phyloP scores from a whole-genome alignment of 2,329 filamentous ascomycete genomes.

The Zasmidium cellare region DNA sequence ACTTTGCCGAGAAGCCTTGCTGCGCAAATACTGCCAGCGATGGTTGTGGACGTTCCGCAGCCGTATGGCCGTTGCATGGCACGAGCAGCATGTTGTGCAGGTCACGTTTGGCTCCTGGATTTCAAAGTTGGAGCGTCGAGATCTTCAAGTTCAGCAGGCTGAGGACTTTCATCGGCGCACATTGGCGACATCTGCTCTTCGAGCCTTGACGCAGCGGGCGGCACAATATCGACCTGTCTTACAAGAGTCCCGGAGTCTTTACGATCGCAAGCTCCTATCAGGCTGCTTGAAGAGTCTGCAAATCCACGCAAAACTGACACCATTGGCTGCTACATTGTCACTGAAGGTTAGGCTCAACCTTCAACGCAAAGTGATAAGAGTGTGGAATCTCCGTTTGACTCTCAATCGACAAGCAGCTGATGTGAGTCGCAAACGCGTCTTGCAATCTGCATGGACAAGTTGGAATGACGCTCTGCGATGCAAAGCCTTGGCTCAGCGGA shows the following conservation, averaged over 20 bases:
- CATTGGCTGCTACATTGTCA: constrained; percentile 44
- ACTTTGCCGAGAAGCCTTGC: constrained; percentile 27
- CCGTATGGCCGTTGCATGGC: constrained; percentile 33
- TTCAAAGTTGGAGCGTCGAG: constrained; percentile 3
- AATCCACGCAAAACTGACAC: constrained; percentile 45
- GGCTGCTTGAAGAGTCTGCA: constrained; percentile 32
- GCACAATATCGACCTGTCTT: background rate
- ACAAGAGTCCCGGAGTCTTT: background rate
- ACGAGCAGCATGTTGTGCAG: constrained; percentile 29
- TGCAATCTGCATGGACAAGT: constrained; percentile 58
- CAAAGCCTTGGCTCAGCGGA: constrained; percentile 51
- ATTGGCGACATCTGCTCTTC: background rate
- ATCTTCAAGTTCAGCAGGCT: constrained; percentile 14
- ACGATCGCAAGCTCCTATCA: constrained; percentile 2
- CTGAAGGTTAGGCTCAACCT: constrained; percentile 47
- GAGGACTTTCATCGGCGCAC: constrained; percentile 1
- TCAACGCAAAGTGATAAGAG: constrained; percentile 46
- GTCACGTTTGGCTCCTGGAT: constrained; percentile 16
- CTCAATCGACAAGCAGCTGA: constrained; percentile 45
- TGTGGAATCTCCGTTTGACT: constrained; percentile 49
- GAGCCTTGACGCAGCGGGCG: background rate
- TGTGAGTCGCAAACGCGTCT: constrained; percentile 53
- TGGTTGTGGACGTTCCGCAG: constrained; percentile 27
- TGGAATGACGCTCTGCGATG: constrained; percentile 64
- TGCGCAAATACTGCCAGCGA: constrained; percentile 26